These are phyloP conservation scores for Rhizopus delemar DNA, from an alignment of 371 early-diverging fungal species.

Conservation along the genomic window DNA sequence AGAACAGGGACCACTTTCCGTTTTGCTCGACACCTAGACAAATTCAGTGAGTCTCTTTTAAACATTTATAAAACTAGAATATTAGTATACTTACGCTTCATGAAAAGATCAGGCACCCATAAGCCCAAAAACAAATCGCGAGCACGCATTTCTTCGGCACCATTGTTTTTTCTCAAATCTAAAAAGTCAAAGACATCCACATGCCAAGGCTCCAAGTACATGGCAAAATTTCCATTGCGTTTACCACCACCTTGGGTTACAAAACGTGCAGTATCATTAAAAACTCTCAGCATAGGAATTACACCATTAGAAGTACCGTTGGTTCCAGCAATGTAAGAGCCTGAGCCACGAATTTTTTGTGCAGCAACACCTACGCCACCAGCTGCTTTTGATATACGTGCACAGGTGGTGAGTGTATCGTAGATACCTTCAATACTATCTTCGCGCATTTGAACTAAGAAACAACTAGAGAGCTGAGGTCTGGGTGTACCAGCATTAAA, in stretches of 20 bases:
- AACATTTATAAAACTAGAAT: no score
- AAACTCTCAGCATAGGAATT: conserved; percentile 98
- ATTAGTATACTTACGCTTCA: conserved; percentile 71
- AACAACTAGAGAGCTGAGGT: conserved; percentile 97
- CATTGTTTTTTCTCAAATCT: conserved; percentile 98
- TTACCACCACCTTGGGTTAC: conserved; percentile 99
- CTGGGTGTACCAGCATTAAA: conserved; percentile 98
- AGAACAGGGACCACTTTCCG: conserved; percentile 96
- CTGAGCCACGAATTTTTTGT: conserved; percentile 94
- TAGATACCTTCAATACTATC: conserved; percentile 99
- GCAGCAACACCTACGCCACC: conserved; percentile 98
- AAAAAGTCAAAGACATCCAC: conserved; percentile 98
- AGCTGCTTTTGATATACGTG: conserved; percentile 97
- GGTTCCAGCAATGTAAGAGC: conserved; percentile 97
- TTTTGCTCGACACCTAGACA: conserved; percentile 78
- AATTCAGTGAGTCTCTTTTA: neutral
- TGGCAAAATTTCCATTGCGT: conserved; percentile 98
- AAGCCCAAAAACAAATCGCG: conserved; percentile 97
- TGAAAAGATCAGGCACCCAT: conserved; percentile 99
- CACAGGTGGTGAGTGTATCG: conserved; percentile 96
- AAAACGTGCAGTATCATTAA: conserved; percentile 98
- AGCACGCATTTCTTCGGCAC: conserved; percentile 97
- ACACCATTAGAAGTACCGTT: conserved; percentile 98
- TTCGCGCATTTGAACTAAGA: conserved; percentile 94
- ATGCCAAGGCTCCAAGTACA: conserved; percentile 99